A percentile compares a stretch with the other conserved stretches of the same genome.
phyloP scores from a whole-genome alignment of 2,329 filamentous ascomycete genomes.

The Alternaria consortialis region DNA sequence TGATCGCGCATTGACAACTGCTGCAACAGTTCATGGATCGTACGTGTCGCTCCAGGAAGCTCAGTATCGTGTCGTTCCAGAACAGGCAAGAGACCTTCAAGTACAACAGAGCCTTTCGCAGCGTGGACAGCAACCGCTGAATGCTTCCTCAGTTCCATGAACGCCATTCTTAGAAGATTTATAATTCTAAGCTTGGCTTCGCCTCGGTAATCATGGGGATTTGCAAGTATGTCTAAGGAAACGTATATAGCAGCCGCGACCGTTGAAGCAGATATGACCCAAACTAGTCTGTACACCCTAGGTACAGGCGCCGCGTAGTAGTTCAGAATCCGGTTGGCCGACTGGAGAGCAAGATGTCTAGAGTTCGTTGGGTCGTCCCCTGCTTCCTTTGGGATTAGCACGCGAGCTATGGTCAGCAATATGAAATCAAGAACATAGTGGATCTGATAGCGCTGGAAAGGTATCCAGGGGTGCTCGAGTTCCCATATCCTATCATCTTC shows the following conservation, averaged over 20 bases:
- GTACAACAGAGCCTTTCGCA: slow-evolving; percentile 16
- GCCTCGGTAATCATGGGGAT: slow-evolving; percentile 14
- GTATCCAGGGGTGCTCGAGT: slow-evolving; percentile 15
- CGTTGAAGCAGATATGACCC: slow-evolving; percentile 18
- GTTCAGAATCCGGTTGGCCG: slow-evolving; percentile 12
- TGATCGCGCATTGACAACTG: slow-evolving; percentile 13
- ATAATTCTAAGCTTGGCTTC: slow-evolving; percentile 9
- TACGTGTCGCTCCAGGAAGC: slow-evolving; percentile 2
- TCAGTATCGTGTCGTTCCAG: slow-evolving; percentile 12
- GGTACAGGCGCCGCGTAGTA: slow-evolving; percentile 16
- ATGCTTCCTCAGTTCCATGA: slow-evolving; percentile 16
- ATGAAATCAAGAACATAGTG: slow-evolving; percentile 18
- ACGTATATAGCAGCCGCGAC: slow-evolving; percentile 19
- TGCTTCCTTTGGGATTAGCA: slow-evolving; percentile 7
- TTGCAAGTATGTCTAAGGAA: slow-evolving; percentile 15
- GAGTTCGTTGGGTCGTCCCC: slow-evolving; percentile 6
- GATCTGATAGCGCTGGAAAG: slow-evolving; percentile 21
- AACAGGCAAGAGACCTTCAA: slow-evolving; percentile 11
- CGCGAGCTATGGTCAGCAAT: slow-evolving; percentile 16
- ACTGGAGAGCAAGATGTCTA: slow-evolving; percentile 14
- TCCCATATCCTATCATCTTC: slow-evolving; percentile 19
- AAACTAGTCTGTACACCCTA: slow-evolving; percentile 17
- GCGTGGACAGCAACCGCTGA: slow-evolving; percentile 17
- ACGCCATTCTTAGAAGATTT: slow-evolving; percentile 8
- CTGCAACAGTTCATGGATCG: slow-evolving; percentile 17